phyloP scores from a whole-genome alignment of 225 moss, liverwort and hornwort genomes.

The Pseudisothecium myosuroides region DNA sequence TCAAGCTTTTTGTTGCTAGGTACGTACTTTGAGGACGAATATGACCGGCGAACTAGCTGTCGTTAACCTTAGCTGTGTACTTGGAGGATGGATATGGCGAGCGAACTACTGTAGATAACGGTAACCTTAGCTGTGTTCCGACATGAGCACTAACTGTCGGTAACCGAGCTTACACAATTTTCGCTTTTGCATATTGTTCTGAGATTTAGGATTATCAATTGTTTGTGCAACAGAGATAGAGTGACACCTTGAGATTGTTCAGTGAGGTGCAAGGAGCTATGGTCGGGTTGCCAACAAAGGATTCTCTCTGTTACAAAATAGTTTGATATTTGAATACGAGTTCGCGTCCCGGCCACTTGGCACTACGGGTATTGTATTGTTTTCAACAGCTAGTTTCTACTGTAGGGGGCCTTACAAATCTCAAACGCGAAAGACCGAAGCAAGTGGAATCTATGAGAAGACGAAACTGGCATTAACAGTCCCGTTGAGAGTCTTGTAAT shows the following conservation, averaged over 20 bases:
- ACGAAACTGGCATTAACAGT: neutral
- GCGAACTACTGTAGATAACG: no score
- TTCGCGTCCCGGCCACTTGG: neutral
- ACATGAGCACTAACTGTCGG: neutral
- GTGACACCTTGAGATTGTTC: neutral
- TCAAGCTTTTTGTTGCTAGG: no score
- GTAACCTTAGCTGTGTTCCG: neutral
- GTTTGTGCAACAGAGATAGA: neutral
- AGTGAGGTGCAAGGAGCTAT: neutral
- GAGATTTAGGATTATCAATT: neutral
- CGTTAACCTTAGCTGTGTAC: neutral
- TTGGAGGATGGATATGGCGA: neutral
- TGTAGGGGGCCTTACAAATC: neutral
- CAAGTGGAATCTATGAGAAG: neutral
- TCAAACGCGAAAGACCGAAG: neutral
- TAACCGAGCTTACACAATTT: neutral
- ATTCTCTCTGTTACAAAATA: neutral
- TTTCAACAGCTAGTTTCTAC: neutral
- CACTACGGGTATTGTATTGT: neutral
- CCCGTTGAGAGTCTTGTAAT: neutral
- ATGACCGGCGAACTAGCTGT: neutral
- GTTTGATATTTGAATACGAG: neutral
- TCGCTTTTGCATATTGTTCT: neutral
- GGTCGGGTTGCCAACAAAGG: neutral
- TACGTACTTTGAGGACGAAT: neutral